These are phyloP conservation scores for Metschnikowia amazonensis DNA, from an alignment of 805 yeast species.

Conservation along the genomic window DNA sequence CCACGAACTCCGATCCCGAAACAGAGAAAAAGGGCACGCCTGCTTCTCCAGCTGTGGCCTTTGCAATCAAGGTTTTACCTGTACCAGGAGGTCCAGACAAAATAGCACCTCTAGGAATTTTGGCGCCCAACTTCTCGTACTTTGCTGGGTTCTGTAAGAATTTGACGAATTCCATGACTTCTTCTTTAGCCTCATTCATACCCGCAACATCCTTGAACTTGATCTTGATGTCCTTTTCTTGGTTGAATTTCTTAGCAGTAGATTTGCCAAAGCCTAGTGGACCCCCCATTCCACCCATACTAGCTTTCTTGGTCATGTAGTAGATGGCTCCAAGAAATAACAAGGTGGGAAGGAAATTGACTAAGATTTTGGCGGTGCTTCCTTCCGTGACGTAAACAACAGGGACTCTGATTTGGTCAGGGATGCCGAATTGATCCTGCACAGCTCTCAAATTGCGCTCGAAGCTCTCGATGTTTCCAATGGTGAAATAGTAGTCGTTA, in stretches of 20 bases:
- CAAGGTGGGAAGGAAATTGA: conserved; percentile 84
- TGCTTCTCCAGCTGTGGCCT: conserved; percentile 96
- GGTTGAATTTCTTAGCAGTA: conserved; percentile 76
- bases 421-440: conserved; percentile 64
- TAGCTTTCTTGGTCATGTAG: conserved; percentile 71
- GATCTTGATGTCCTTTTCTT: conserved; percentile 76
- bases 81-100: conserved; percentile 96
- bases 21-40: conserved; percentile 90
- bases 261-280: conserved; percentile 76
- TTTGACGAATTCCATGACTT: conserved; percentile 91
- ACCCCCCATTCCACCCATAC: conserved; percentile 49
- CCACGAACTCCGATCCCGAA: conserved; percentile 93
- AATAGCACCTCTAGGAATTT: conserved; percentile 93
- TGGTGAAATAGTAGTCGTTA: conserved; percentile 52
- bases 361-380: conserved; percentile 54
- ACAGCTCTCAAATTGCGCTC: conserved; percentile 75
- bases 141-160: conserved; percentile 81
- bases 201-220: conserved; percentile 92
- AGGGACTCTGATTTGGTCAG: conserved; percentile 67
- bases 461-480: conserved; percentile 87
- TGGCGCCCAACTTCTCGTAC: conserved; percentile 86
- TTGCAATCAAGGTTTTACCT: conserved; percentile 88
- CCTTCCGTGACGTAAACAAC: conserved; percentile 76
- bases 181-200: conserved; percentile 90
- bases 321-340: conserved; percentile 84